These are phyloP conservation scores for Monilinia laxa DNA, from an alignment of 2,329 filamentous ascomycete species.

Conservation along the genomic window DNA sequence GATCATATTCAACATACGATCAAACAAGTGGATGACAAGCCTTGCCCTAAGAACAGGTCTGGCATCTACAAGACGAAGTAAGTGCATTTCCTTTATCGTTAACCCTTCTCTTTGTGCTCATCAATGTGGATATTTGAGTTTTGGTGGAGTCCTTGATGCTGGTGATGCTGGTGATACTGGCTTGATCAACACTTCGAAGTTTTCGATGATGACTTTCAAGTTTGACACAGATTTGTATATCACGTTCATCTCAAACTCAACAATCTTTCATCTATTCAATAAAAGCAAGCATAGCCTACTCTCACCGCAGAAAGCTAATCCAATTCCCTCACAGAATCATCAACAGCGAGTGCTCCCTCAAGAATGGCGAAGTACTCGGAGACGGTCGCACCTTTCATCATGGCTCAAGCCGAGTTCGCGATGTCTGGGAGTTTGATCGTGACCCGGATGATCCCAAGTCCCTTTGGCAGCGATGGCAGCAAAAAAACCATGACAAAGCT, in stretches of 20 bases:
- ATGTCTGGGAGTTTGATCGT: not conserved
- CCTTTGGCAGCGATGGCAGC: not conserved
- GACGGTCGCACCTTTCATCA: constrained; percentile 1
- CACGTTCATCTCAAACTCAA: not conserved
- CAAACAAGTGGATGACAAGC: not conserved
- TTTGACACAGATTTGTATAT: not conserved
- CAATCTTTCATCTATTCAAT: not conserved
- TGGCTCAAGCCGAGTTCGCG: not conserved
- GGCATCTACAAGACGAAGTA: not conserved
- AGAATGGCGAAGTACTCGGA: not conserved
- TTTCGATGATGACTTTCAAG: not conserved
- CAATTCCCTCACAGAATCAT: not conserved
- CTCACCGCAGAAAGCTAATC: not conserved
- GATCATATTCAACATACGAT: constrained; percentile 4
- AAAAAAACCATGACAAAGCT: not conserved
- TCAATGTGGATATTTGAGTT: not conserved
- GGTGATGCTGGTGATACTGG: too few relatives aligned
- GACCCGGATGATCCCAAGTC: not conserved
- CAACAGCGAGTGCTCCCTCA: not conserved
- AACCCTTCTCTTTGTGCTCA: not conserved
- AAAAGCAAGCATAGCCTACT: too few relatives aligned
- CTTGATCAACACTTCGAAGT: not conserved
- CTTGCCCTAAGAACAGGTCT: not conserved
- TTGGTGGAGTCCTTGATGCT: too few relatives aligned
- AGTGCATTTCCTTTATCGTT: not conserved